Conservation (phyloP, 208 protist genomes). For the Acanthamoeba triangularis region DNA sequence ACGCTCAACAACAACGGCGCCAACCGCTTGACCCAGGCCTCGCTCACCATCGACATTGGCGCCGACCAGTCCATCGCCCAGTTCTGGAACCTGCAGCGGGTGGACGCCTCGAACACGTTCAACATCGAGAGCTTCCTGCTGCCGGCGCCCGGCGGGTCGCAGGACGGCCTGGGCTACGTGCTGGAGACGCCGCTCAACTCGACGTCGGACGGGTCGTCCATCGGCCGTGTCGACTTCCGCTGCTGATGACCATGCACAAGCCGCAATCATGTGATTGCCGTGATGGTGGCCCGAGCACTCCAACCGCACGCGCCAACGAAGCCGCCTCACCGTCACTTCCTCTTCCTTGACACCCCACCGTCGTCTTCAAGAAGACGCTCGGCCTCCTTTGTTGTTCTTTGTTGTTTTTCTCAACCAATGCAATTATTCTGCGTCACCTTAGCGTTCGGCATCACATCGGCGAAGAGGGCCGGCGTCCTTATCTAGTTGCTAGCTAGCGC, state of each 20-base stretch:
- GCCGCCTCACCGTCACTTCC: too few relatives aligned
- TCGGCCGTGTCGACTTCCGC: neutral
- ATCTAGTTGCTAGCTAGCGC: neutral
- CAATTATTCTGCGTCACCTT: neutral
- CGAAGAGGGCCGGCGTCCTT: neutral
- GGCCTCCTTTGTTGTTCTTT: neutral
- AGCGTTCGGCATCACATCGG: neutral
- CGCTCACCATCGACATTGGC: neutral
- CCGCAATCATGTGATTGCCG: too few relatives aligned
- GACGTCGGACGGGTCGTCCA: neutral
- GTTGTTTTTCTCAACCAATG: neutral
- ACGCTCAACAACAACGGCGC: conserved; percentile 7
- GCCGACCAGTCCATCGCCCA: conserved; percentile 9
- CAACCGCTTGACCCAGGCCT: neutral
- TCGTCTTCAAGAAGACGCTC: too few relatives aligned
- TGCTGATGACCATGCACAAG: neutral
- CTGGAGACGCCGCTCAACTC: conserved; percentile 39
- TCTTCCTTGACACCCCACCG: too few relatives aligned
- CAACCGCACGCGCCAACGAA: too few relatives aligned
- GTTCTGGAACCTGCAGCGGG: conserved; percentile 8
- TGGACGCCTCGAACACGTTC: neutral
- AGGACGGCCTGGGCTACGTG: neutral
- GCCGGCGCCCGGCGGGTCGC: neutral
- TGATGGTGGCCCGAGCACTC: too few relatives aligned
- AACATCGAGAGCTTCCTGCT: neutral